phyloP scores from a whole-genome alignment of 2,329 filamentous ascomycete genomes.

The Penicillium sp. region DNA sequence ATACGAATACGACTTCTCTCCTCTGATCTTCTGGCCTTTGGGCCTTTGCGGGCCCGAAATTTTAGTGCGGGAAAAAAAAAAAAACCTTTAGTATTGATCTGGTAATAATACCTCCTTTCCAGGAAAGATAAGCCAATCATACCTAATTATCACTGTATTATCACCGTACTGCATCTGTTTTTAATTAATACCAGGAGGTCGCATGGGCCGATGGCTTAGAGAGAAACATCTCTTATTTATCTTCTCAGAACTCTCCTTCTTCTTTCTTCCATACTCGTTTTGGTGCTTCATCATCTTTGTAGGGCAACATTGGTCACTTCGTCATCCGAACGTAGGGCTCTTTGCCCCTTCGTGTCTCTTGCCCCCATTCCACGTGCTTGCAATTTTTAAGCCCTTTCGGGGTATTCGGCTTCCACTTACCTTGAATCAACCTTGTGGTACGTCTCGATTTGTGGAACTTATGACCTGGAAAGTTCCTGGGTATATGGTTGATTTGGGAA shows the following conservation, averaged over 20 bases:
- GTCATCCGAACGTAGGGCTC: constrained; percentile 9
- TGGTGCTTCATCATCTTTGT: not conserved
- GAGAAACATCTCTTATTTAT: constrained; percentile 8
- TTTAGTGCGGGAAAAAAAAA: constrained; percentile 1
- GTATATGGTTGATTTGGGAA: not conserved
- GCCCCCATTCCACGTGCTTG: constrained; percentile 19
- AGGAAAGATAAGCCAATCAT: not conserved
- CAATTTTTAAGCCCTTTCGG: constrained; percentile 15
- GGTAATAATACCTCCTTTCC: constrained; percentile 3
- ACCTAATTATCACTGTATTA: not conserved
- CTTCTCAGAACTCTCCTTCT: constrained; percentile 8
- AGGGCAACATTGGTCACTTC: not conserved
- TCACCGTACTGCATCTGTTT: not conserved
- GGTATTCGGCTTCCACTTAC: constrained; percentile 17
- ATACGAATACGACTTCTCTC: too few relatives aligned
- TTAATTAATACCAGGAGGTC: constrained; percentile 8
- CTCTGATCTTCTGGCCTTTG: not conserved
- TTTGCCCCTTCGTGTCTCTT: constrained; percentile 8
- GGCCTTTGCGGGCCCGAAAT: constrained; percentile 1
- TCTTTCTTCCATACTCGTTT: constrained; percentile 1
- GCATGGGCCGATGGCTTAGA: not conserved
- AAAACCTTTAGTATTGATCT: not conserved
- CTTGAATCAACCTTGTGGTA: constrained; percentile 11
- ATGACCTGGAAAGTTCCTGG: not conserved
- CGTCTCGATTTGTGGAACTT: constrained; percentile 7